Percentiles rank a stretch among this genome's conserved stretches.
Evolutionary conservation across 331 rosid species (phyloP).

Genomic region (Rosa hybrid): DNA sequence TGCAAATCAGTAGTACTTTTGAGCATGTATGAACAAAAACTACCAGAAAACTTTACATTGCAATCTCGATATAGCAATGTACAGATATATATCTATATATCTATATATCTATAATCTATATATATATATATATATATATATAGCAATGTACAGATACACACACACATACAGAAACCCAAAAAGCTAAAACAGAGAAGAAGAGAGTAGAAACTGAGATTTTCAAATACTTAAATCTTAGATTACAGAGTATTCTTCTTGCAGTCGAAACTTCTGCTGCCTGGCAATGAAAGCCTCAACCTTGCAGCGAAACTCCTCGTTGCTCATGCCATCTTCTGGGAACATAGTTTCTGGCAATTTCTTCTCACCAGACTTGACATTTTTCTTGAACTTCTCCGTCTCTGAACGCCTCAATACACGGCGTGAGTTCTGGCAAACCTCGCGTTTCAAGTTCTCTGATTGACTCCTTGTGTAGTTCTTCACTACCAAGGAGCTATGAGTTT

Average conservation of each 20-base stretch:
- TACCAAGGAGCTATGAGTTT: not conserved
- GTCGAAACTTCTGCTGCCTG: constrained; percentile 63
- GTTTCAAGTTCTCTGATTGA: constrained; percentile 38
- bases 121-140: too few relatives aligned
- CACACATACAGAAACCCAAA: not conserved
- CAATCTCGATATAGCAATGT: not conserved
- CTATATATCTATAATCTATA: too few relatives aligned
- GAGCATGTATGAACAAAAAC: not conserved
- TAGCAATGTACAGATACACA: too few relatives aligned
- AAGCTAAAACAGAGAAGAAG: not conserved
- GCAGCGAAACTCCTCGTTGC: constrained; percentile 69
- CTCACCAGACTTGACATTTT: constrained; percentile 12
- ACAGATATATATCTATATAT: not conserved
- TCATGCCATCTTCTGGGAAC: constrained; percentile 60
- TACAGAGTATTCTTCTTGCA: constrained; percentile 45
- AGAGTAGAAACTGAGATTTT: not conserved
- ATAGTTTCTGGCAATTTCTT: constrained; percentile 17
- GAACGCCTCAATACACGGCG: constrained; percentile 33
- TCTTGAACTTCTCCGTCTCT: constrained; percentile 46
- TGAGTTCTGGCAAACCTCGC: constrained; percentile 26
- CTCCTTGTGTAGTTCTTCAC: constrained; percentile 44
- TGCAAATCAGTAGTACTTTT: not conserved
- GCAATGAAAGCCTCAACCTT: constrained; percentile 88
- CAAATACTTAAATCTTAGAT: not conserved
- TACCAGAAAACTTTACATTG: not conserved